Evolutionary conservation across 2,329 filamentous ascomycete species (phyloP).

Genomic region (Mycosphaerella sp.): DNA sequence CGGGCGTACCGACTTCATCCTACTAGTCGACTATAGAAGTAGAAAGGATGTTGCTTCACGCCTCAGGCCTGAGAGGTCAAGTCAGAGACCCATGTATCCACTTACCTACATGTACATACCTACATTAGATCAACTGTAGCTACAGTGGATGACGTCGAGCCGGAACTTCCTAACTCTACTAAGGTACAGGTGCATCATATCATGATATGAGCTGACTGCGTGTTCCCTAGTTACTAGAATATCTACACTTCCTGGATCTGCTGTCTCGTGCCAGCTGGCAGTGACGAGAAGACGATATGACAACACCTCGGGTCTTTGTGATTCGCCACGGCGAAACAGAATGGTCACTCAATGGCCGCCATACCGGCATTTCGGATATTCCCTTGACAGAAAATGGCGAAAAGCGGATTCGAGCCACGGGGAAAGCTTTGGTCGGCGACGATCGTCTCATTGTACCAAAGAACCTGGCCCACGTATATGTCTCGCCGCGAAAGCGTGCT

Average conservation of each 20-base stretch:
- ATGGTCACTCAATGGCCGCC: constrained; percentile 78
- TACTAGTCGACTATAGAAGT: too few relatives aligned
- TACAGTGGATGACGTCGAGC: neutral
- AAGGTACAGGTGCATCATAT: too few relatives aligned
- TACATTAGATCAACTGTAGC: too few relatives aligned
- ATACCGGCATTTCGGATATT: constrained; percentile 79
- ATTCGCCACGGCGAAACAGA: constrained; percentile 84
- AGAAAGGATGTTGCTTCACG: too few relatives aligned
- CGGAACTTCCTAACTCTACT: neutral
- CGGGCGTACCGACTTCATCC: too few relatives aligned
- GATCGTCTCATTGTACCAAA: constrained; percentile 79
- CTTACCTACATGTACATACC: too few relatives aligned
- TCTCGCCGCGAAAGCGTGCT: constrained; percentile 77
- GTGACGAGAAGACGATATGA: constrained; percentile 25
- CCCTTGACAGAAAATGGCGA: constrained; percentile 73
- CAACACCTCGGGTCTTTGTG: constrained; percentile 47
- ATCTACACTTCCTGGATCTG: neutral
- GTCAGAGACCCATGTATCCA: too few relatives aligned
- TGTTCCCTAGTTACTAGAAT: neutral
- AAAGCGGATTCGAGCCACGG: constrained; percentile 55
- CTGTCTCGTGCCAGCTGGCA: neutral
- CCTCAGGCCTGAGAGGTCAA: too few relatives aligned
- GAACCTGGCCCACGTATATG: constrained; percentile 82
- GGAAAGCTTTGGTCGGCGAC: constrained; percentile 73
- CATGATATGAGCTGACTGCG: neutral